Evolutionary conservation across 139 green algal species (phyloP).

Genomic region (Chlamydomonas incerta): DNA sequence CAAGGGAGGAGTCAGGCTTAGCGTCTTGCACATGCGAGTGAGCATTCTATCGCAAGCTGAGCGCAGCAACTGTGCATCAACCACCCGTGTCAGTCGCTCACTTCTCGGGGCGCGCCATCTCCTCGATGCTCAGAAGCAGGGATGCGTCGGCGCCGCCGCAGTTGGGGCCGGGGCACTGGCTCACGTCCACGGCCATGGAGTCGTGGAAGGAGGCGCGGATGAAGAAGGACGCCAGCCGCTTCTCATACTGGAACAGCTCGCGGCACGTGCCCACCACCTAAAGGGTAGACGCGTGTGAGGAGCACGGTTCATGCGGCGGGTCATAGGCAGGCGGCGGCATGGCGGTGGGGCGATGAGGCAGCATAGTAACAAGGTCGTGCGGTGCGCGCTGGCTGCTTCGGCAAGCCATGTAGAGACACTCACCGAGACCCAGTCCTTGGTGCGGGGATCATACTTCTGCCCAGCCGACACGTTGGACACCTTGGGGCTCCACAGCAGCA

Average conservation of each 20-base stretch:
- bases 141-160: neutral
- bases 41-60: no score
- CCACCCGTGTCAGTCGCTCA: neutral
- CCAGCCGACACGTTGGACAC: neutral
- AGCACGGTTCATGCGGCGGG: no score
- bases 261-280: slow-evolving; percentile 1
- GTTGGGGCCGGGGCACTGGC: neutral
- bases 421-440: slow-evolving; percentile 25
- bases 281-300: no score
- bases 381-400: no score
- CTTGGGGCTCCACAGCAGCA: slow-evolving; percentile 14
- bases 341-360: no score
- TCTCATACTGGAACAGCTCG: slow-evolving; percentile 6
- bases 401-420: neutral
- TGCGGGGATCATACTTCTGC: slow-evolving; percentile 1
- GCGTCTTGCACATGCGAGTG: no score
- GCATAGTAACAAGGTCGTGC: no score
- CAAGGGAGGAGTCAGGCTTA: no score
- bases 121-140: neutral
- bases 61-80: no score
- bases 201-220: slow-evolving; percentile 33
- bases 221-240: slow-evolving; percentile 19
- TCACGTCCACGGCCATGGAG: slow-evolving; percentile 6
- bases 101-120: slow-evolving; percentile 16
- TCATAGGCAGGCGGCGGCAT: neutral